Percentiles rank a stretch among this genome's conserved stretches.
These are phyloP conservation scores for Cucurbita argyrosperma DNA, from an alignment of 306 rosid genomes.

Conservation along the genomic window DNA sequence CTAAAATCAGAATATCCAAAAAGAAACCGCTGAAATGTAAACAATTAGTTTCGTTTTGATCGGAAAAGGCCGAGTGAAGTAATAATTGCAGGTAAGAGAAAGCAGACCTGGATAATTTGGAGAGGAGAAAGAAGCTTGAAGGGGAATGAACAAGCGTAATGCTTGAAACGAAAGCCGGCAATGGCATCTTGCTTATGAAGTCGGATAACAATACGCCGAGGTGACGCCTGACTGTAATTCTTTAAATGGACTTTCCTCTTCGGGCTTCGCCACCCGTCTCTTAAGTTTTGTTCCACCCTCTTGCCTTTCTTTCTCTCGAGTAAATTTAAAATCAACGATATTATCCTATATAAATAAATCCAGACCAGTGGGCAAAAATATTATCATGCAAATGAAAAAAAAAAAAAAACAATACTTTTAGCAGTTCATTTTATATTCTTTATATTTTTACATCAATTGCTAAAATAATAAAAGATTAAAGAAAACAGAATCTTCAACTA, in stretches of 20 bases:
- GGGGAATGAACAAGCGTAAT: neutral
- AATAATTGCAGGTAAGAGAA: neutral
- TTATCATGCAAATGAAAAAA: neutral
- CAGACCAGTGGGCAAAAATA: neutral
- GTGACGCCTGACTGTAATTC: neutral
- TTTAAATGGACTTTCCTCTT: neutral
- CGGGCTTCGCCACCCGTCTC: neutral
- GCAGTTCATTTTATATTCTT: neutral
- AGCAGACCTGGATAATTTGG: slow-evolving; percentile 7
- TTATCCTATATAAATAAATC: neutral
- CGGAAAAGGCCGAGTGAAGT: neutral
- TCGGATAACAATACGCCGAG: neutral
- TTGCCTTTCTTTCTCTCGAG: neutral
- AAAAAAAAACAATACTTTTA: too few species aligned
- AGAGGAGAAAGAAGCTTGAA: neutral
- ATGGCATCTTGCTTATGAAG: neutral
- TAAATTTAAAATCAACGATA: neutral
- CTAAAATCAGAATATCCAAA: slow-evolving; percentile 11
- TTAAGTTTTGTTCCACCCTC: neutral
- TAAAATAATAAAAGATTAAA: too few species aligned
- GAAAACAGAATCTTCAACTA: neutral
- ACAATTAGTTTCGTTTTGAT: neutral
- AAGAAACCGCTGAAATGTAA: neutral
- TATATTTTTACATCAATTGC: too few species aligned
- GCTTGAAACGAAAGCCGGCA: neutral